phyloP scores from a whole-genome alignment of 2,329 filamentous ascomycete species.

The Davidsoniella australis region DNA sequence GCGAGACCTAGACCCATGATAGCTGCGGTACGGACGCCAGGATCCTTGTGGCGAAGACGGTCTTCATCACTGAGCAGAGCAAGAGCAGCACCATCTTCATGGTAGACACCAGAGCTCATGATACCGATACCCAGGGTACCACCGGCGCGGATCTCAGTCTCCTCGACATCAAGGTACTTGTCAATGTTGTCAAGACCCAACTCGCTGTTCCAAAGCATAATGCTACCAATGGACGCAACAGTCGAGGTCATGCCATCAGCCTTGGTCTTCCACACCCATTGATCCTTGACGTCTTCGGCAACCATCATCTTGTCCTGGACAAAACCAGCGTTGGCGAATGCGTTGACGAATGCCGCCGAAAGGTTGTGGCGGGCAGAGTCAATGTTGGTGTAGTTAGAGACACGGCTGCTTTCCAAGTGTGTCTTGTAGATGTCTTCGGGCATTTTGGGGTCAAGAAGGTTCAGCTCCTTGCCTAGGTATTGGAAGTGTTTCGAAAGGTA shows the following conservation, averaged over 20 bases:
- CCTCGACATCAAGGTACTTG: constrained; percentile 76
- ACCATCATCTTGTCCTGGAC: constrained; percentile 97
- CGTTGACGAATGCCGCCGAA: constrained; percentile 89
- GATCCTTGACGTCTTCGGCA: constrained; percentile 69
- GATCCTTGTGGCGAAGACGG: constrained; percentile 62
- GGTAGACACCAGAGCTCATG: constrained; percentile 78
- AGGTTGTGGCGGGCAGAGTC: constrained; percentile 94
- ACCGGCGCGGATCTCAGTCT: constrained; percentile 63
- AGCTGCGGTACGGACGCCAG: constrained; percentile 60
- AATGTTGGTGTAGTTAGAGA: constrained; percentile 81
- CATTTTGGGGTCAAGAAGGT: constrained; percentile 89
- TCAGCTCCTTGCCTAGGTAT: constrained; percentile 81
- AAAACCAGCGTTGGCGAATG: constrained; percentile 90
- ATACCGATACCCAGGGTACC: constrained; percentile 88
- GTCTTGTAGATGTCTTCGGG: constrained; percentile 99
- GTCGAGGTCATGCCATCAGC: constrained; percentile 96
- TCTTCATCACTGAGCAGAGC: constrained; percentile 68
- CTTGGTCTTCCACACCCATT: constrained; percentile 99
- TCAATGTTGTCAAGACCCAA: constrained; percentile 85
- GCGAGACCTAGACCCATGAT: constrained; percentile 94
- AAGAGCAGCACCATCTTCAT: constrained; percentile 79
- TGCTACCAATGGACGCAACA: constrained; percentile 78
- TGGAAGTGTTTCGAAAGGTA: constrained; percentile 88
- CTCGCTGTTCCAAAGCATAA: constrained; percentile 88
- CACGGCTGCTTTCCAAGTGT: constrained; percentile 86